Percentiles rank a stretch among this genome's conserved stretches.
Evolutionary conservation across 306 rosid species (phyloP).

Genomic region (Alnus glutinosa): DNA sequence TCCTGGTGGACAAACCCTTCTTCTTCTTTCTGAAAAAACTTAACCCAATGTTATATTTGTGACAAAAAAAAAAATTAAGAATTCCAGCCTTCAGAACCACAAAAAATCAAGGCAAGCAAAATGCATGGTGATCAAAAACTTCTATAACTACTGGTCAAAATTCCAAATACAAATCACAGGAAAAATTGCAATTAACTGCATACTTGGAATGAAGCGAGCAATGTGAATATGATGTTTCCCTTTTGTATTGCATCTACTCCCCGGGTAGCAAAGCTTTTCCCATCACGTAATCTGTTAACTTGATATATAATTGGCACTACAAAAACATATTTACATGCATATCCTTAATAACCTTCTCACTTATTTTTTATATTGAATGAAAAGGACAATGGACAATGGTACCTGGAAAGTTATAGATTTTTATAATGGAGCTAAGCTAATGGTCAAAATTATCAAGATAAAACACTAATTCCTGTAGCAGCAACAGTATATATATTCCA

Average conservation of each 20-base stretch:
- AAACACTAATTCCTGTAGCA: neutral
- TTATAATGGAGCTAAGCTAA: neutral
- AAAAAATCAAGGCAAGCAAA: neutral
- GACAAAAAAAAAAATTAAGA: neutral
- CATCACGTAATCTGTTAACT: slow-evolving; percentile 80
- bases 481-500: neutral
- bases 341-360: neutral
- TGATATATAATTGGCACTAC: slow-evolving; percentile 87
- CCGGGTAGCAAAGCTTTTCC: slow-evolving; percentile 94
- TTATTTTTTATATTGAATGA: neutral
- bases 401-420: neutral
- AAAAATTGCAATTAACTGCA: slow-evolving; percentile 8
- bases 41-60: slow-evolving; percentile 24
- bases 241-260: slow-evolving; percentile 90
- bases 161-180: slow-evolving; percentile 2
- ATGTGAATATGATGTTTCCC: slow-evolving; percentile 77
- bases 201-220: slow-evolving; percentile 92
- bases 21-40: slow-evolving; percentile 73
- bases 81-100: neutral
- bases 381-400: neutral
- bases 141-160: neutral
- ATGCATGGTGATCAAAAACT: neutral
- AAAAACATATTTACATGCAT: slow-evolving; percentile 24
- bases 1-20: slow-evolving; percentile 74
- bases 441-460: neutral